Conservation (phyloP, 2,329 filamentous ascomycete species). For the Colletotrichum musae region DNA sequence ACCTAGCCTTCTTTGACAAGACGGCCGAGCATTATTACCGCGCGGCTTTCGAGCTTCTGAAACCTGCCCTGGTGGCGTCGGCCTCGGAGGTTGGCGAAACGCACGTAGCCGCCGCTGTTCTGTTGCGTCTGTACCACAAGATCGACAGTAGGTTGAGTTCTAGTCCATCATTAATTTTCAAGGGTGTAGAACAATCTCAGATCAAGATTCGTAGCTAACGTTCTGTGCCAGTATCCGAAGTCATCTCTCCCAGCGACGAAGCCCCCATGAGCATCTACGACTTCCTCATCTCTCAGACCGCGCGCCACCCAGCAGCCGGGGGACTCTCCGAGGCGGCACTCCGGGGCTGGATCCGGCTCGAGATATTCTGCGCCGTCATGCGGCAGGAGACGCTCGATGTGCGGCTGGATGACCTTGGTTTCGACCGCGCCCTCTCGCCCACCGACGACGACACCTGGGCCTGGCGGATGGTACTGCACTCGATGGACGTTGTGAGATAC, state of each 20-base stretch:
- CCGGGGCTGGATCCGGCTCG: conserved; percentile 10
- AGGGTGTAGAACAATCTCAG: too few relatives aligned
- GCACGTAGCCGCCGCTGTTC: conserved; percentile 12
- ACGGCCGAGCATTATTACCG: conserved; percentile 17
- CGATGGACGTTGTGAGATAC: conserved; percentile 45
- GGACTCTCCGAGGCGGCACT: conserved; percentile 8
- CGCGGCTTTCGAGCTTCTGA: background rate
- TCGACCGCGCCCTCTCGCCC: conserved; percentile 14
- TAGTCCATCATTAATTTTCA: too few relatives aligned
- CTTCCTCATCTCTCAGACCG: conserved; percentile 4
- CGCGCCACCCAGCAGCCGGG: background rate
- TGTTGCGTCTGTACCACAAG: conserved; percentile 13
- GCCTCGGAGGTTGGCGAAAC: conserved; percentile 1
- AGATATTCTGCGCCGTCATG: conserved; percentile 24
- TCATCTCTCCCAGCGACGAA: background rate
- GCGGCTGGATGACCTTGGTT: background rate
- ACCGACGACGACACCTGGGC: conserved; percentile 30
- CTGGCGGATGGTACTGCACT: conserved; percentile 44
- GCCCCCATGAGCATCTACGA: conserved; percentile 3
- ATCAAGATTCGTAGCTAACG: background rate
- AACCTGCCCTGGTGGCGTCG: background rate
- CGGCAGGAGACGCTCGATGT: conserved; percentile 9
- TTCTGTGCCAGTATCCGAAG: background rate
- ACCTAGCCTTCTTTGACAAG: conserved; percentile 22
- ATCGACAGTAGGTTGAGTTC: background rate